A percentile compares a stretch with the other conserved stretches of the same genome.
phyloP scores from a whole-genome alignment of 768 basidiomycete species.

The Agrocybe pediades region DNA sequence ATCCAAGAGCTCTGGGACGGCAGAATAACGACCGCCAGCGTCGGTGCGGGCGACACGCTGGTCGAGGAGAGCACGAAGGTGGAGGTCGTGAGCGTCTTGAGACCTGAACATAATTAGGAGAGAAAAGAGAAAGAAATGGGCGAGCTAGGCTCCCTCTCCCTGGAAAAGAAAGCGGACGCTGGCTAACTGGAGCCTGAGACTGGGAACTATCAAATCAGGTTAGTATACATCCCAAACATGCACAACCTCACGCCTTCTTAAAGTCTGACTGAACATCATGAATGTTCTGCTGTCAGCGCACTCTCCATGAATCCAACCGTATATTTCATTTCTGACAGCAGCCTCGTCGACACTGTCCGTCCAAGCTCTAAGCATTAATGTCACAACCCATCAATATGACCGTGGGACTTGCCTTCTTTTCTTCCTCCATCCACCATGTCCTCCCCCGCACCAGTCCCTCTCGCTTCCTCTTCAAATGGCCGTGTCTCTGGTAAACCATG shows the following conservation, averaged over 20 bases:
- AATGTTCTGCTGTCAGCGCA: conserved; percentile 8
- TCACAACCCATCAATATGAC: conserved; percentile 14
- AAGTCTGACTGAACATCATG: conserved; percentile 6
- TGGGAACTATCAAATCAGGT: conserved; percentile 15
- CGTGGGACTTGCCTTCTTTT: conserved; percentile 16
- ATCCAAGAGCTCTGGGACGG: conserved; percentile 61
- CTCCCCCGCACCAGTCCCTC: conserved; percentile 24
- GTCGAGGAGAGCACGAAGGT: conserved; percentile 53
- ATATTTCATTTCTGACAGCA: too few species aligned
- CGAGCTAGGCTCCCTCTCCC: conserved; percentile 9
- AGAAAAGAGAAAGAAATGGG: conserved; percentile 1
- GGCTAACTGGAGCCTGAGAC: conserved; percentile 4
- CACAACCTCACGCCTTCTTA: conserved; percentile 17
- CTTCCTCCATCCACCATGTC: conserved; percentile 23
- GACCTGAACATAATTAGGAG: conserved; percentile 40
- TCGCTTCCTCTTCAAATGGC: conserved; percentile 64
- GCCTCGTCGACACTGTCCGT: background rate
- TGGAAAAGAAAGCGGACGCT: conserved; percentile 6
- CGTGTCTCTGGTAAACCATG: conserved; percentile 72
- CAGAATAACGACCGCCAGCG: conserved; percentile 49
- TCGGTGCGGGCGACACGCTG: conserved; percentile 54
- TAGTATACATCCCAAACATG: conserved; percentile 20
- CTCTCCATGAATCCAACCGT: too few species aligned
- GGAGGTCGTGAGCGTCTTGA: conserved; percentile 44
- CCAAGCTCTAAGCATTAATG: too few species aligned